Evolutionary conservation across 106 monocot genomes (phyloP).

Genomic region (Phalaenopsis aphrodite): DNA sequence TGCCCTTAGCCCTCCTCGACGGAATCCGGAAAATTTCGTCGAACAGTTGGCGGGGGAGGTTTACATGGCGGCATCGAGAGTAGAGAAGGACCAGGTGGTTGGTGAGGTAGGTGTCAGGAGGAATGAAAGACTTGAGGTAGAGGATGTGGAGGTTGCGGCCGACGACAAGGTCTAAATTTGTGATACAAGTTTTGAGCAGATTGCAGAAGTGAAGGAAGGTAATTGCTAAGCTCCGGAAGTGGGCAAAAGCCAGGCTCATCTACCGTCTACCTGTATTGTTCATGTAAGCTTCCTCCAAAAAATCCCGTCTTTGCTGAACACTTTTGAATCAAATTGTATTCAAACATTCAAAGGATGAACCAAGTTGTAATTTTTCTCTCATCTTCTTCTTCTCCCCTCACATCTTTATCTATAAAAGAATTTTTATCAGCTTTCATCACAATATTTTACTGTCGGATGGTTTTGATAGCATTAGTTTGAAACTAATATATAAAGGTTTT

Average conservation of each 20-base stretch:
- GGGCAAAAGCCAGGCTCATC: neutral
- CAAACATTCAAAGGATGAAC: too few species aligned
- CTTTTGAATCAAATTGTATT: neutral
- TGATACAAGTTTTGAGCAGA: slow-evolving; percentile 34
- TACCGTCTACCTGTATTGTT: neutral
- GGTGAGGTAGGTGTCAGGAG: slow-evolving; percentile 42
- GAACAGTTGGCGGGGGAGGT: slow-evolving; percentile 39
- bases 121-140: slow-evolving; percentile 39
- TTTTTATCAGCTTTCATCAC: too few species aligned
- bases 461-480: too few species aligned
- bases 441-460: too few species aligned
- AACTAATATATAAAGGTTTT: too few species aligned
- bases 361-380: too few species aligned
- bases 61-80: slow-evolving; percentile 27
- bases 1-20: too few species aligned
- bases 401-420: too few species aligned
- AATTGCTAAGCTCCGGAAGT: too few species aligned
- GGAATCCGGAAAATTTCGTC: slow-evolving; percentile 36
- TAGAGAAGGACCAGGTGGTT: slow-evolving; percentile 63
- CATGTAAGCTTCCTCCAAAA: neutral
- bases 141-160: slow-evolving; percentile 39
- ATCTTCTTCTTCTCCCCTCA: too few species aligned
- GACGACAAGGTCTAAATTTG: slow-evolving; percentile 16
- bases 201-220: slow-evolving; percentile 5
- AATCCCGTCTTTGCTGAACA: too few species aligned